A percentile compares a stretch with the other conserved stretches of the same genome.
Evolutionary conservation across 768 basidiomycete species (phyloP).

Genomic region (Termitomyces bulborhizus): DNA sequence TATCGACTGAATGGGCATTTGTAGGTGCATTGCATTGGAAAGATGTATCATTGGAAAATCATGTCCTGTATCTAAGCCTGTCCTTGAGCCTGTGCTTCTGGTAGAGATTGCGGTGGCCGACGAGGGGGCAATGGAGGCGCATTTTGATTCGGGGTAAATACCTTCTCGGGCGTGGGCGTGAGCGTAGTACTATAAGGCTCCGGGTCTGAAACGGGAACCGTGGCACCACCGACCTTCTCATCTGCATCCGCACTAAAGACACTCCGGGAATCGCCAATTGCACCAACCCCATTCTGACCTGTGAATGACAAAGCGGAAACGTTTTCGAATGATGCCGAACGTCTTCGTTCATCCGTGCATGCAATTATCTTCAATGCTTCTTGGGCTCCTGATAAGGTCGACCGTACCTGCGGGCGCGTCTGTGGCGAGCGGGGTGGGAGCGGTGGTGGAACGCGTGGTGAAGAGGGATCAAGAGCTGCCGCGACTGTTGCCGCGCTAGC

Average conservation of each 20-base stretch:
- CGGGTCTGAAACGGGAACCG: background rate
- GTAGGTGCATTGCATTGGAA: background rate
- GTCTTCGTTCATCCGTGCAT: constrained; percentile 33
- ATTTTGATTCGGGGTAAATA: constrained; percentile 4
- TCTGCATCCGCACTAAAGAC: background rate
- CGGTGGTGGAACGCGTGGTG: constrained; percentile 39
- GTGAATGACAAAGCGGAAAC: background rate
- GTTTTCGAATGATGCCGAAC: constrained; percentile 5
- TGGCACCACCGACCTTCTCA: background rate
- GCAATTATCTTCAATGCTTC: constrained; percentile 54
- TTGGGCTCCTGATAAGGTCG: constrained; percentile 32
- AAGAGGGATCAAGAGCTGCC: constrained; percentile 6
- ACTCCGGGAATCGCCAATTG: background rate
- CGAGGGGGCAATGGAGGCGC: constrained; percentile 18
- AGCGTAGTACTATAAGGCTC: background rate
- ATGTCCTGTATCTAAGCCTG: background rate
- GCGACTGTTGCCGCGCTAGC: background rate
- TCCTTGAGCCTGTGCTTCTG: background rate
- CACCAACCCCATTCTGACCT: background rate
- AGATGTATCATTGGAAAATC: background rate
- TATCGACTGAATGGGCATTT: background rate
- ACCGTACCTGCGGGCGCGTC: constrained; percentile 18
- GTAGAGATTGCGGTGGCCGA: constrained; percentile 5
- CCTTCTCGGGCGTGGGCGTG: background rate
- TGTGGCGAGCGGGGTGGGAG: constrained; percentile 39